A percentile compares a stretch with the other conserved stretches of the same genome.
Conservation (phyloP, 75 land plant species). For the Chamaecyparis obtusa region DNA sequence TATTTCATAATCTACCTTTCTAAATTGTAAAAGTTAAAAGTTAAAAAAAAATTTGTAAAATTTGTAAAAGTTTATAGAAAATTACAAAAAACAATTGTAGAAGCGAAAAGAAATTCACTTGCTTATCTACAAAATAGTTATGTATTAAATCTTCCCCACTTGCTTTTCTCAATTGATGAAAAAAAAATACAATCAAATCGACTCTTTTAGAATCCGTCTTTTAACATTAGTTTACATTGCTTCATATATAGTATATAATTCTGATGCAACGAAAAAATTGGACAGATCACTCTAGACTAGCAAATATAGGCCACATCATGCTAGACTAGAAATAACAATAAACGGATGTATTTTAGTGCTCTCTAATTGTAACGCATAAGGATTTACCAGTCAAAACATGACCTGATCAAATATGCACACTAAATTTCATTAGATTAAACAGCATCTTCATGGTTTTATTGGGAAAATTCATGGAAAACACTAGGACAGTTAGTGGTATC, state of each 20-base stretch:
- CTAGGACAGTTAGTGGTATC: conserved; percentile 49
- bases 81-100: no score
- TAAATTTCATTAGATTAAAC: not conserved
- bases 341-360: no score
- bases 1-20: no score
- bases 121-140: no score
- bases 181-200: not conserved
- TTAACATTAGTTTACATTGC: not conserved
- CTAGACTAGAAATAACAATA: not conserved
- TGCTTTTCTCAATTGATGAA: not conserved
- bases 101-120: no score
- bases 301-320: not conserved
- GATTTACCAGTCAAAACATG: not conserved
- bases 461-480: not conserved
- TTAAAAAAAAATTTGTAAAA: no score
- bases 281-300: no score
- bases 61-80: no score
- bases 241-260: not conserved
- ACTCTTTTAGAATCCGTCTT: not conserved
- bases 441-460: not conserved
- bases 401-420: not conserved
- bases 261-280: not conserved
- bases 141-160: no score
- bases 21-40: no score
- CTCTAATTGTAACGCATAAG: not conserved